Base-by-base conservation (phyloP, 352 stramenopile species). In the Chrysophaeum taylorii region DNA sequence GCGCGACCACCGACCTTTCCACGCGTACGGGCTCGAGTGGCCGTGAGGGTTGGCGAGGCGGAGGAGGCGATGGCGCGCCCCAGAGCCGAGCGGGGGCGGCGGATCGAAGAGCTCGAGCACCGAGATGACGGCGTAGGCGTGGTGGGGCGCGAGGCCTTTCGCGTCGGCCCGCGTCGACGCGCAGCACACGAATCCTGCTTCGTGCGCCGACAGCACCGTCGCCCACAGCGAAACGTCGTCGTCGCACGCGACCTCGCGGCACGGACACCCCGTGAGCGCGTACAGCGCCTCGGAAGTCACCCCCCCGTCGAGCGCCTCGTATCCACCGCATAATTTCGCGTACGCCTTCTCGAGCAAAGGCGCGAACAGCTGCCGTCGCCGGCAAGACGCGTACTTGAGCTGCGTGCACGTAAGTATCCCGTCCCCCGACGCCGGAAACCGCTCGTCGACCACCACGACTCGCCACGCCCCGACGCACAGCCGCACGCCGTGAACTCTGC, bases 331-430 rank as follows among this genome's bases (percentile, higher is more conserved):
- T 36, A 92, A 82, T 70, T 96, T 96, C 0, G 91, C 89, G 75
- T 94, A 96, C 27, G 90, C 90, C 72, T 97, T 97, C 75, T 97
- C 91, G 25, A 96, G 73, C 29, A 96, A 78, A 52, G 94, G 70
- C n/a, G 89, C 89, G 90, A 90, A 97, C 52, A 96, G 86, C 76
- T 96, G 89, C 61, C 87, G 82, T 33, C 77, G 81, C 60, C 5
- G 9, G 12, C 12, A 57, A 5, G 45, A 12, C 45, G 45, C 45
- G 23, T 80, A 77, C 0, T 70, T 69, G 48, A 75, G 73, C 70
- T 77, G 78, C 36, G 78, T 75, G 12, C 69, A 42, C 5, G 76
- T 75, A 25, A 43, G 71, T 0, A 69, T 64, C 1, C 63, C 76
- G 18, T 70, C 70, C 37, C 76, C 73, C 5, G 70, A 52, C 57